Percentiles rank a stretch among this genome's conserved stretches.
Evolutionary conservation across 148 eudicot species (phyloP).

Genomic region (Rhododendron ovatum): DNA sequence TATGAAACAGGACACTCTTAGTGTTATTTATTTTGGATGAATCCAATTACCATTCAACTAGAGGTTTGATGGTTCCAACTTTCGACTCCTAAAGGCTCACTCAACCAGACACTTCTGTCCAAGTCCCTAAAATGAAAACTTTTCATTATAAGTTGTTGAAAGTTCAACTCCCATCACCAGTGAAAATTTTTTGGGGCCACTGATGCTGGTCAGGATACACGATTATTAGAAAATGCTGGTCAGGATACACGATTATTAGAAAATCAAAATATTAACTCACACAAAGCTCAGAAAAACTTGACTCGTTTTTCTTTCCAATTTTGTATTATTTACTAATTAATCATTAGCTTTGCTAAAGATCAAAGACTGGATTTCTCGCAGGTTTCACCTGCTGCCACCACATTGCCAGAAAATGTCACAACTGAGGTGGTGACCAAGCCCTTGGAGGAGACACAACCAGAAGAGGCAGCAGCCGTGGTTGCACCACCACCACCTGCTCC

Average conservation of each 20-base stretch:
- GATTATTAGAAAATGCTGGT: not conserved
- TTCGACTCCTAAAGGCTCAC: too few species aligned
- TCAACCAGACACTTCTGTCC: too few species aligned
- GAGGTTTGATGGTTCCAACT: too few species aligned
- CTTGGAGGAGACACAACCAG: conserved; percentile 16
- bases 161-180: too few species aligned
- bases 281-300: not conserved
- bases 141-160: too few species aligned
- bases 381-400: conserved; percentile 26
- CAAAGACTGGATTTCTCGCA: conserved; percentile 1
- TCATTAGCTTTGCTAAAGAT: not conserved
- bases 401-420: conserved; percentile 21
- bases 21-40: too few species aligned
- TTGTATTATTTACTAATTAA: not conserved
- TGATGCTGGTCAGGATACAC: too few species aligned
- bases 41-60: too few species aligned
- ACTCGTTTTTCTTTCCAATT: not conserved
- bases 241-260: not conserved
- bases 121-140: too few species aligned
- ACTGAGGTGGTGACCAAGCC: conserved; percentile 23
- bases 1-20: too few species aligned
- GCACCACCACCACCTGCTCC: not conserved
- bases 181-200: too few species aligned
- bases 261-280: not conserved
- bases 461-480: not conserved